These are phyloP conservation scores for Mycena filopes DNA, from an alignment of 768 basidiomycete genomes.

Conservation along the genomic window DNA sequence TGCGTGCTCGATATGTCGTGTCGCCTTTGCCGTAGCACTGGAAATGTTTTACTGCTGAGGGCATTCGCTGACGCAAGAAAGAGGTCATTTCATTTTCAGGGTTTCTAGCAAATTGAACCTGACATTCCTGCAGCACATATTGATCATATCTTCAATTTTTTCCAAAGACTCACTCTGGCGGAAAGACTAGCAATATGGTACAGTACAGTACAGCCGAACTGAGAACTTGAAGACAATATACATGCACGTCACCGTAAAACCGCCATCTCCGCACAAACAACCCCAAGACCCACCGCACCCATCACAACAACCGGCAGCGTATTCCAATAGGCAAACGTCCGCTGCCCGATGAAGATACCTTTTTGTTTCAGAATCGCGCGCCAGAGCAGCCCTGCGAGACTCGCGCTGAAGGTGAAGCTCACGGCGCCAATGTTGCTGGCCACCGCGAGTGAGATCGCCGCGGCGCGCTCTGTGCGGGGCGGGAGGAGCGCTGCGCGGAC, in stretches of 20 bases:
- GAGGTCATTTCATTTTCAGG: too few relatives aligned
- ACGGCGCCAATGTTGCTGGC: slow-evolving; percentile 93
- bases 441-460: slow-evolving; percentile 81
- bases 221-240: background rate
- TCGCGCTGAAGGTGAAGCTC: slow-evolving; percentile 88
- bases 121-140: too few relatives aligned
- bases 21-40: too few relatives aligned
- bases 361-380: slow-evolving; percentile 77
- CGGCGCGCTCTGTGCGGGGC: slow-evolving; percentile 56
- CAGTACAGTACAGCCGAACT: background rate
- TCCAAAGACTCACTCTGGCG: too few relatives aligned
- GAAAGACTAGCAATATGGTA: too few relatives aligned
- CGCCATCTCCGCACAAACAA: slow-evolving; percentile 83
- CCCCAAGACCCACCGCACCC: slow-evolving; percentile 71
- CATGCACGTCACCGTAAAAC: slow-evolving; percentile 45
- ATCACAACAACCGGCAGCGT: slow-evolving; percentile 70
- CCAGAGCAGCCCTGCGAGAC: slow-evolving; percentile 92
- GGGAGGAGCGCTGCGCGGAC: slow-evolving; percentile 62
- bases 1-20: too few relatives aligned
- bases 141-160: too few relatives aligned
- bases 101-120: too few relatives aligned
- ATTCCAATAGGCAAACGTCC: slow-evolving; percentile 81
- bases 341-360: slow-evolving; percentile 67
- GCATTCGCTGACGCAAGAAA: too few relatives aligned
- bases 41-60: too few relatives aligned